Evolutionary conservation across 2,329 filamentous ascomycete species (phyloP), one percentile per base, ranked within the genome.

Genomic region (Nigrospora osmanthi): DNA sequence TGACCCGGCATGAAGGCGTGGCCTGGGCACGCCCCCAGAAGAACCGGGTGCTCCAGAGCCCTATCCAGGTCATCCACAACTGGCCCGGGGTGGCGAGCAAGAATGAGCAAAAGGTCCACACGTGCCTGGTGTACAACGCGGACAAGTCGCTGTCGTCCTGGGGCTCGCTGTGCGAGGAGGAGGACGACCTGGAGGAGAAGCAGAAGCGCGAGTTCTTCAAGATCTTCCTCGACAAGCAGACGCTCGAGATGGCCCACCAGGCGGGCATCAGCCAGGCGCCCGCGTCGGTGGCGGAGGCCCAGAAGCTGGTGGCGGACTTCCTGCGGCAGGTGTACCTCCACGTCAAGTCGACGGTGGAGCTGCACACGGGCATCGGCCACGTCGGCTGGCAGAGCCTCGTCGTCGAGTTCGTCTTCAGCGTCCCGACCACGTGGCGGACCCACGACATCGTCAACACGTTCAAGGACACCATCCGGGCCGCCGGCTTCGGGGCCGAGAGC

Each of bases 401-500:
- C 0, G 69, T 80, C 2, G 67, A 72, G 35, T 80, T 78, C 51
- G 58, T 78, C 10, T 80, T 80, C 58, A 75, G 71, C 38, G 74
- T 78, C 1, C 76, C 76, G 0, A 80, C 76, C 1, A 79, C 76
- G 0, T 80, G 76, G 76, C 66, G 64, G 11, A 70, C 61, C 2
- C 62, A 72, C 46, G 64, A 66, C 9, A 69, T 71, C 2, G 70
- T 78, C 42, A 75, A 78, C 55, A 59, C 57, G 6, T 79, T 77
- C 58, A 72, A 72, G 46, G 53, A 54, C 1, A 67, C 75, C 30
- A 69, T 78, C 3, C 52, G 56, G 13, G 57, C 64, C 14, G 70
- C 73, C 1, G 75, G 75, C 0, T 80, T 77, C 48, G 75, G 72
- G 1, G 45, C 54, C 2, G 68, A 68, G 15, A 65, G 69, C 0